Conservation (phyloP, 257 asterid species). For the Salvia hispanica region DNA sequence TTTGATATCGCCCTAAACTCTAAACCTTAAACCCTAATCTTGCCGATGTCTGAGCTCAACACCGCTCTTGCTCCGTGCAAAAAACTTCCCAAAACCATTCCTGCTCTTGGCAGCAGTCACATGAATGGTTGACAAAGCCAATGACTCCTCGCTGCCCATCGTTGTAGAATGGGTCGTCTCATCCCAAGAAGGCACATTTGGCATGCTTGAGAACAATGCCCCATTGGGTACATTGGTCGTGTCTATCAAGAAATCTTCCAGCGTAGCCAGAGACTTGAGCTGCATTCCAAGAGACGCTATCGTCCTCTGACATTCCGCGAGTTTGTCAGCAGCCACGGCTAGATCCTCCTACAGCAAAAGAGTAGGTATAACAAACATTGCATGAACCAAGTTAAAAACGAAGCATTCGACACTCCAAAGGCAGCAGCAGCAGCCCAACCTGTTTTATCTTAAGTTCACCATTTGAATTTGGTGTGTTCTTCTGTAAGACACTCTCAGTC, state of each 20-base stretch:
- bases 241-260: slow-evolving; percentile 84
- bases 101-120: slow-evolving; percentile 39
- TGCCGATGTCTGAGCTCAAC: slow-evolving; percentile 43
- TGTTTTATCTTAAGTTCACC: slow-evolving; percentile 60
- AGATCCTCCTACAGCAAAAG: slow-evolving; percentile 57
- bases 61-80: slow-evolving; percentile 57
- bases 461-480: slow-evolving; percentile 35
- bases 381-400: not conserved
- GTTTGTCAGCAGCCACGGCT: slow-evolving; percentile 75
- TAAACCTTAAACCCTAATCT: slow-evolving; percentile 30
- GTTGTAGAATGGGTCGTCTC: slow-evolving; percentile 38
- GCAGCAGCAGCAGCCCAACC: slow-evolving; percentile 45
- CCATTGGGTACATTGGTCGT: slow-evolving; percentile 51
- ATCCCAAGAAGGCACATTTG: slow-evolving; percentile 34
- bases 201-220: slow-evolving; percentile 44
- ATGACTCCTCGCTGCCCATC: slow-evolving; percentile 37
- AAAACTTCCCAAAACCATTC: slow-evolving; percentile 61
- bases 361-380: slow-evolving; percentile 5
- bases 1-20: slow-evolving; percentile 29
- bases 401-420: not conserved
- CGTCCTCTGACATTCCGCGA: slow-evolving; percentile 81
- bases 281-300: slow-evolving; percentile 81
- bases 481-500: slow-evolving; percentile 49
- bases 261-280: slow-evolving; percentile 71
- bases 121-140: slow-evolving; percentile 38